Conservation (phyloP, 176 grass and related monocot genomes). For the Ampelocalamus luodianensis region DNA sequence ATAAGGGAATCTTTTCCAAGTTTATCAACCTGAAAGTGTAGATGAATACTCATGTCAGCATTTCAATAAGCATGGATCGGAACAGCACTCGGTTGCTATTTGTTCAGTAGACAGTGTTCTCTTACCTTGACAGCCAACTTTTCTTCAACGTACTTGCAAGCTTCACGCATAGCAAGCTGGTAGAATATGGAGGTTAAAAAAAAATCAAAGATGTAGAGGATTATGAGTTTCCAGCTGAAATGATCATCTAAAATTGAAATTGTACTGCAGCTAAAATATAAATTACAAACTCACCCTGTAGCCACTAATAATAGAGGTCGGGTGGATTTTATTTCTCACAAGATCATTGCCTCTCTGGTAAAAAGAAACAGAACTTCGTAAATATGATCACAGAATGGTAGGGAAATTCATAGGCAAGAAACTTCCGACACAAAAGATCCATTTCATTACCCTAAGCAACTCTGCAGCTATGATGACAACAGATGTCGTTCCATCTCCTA, state of each 20-base stretch:
- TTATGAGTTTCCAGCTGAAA: slow-evolving; percentile 7
- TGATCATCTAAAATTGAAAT: slow-evolving; percentile 28
- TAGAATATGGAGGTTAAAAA: slow-evolving; percentile 41
- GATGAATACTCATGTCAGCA: slow-evolving; percentile 24
- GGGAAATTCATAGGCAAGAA: slow-evolving; percentile 8
- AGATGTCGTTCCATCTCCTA: slow-evolving; percentile 96
- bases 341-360: slow-evolving; percentile 86
- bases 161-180: slow-evolving; percentile 96
- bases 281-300: slow-evolving; percentile 70
- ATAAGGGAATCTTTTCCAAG: slow-evolving; percentile 91
- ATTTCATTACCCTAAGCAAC: slow-evolving; percentile 75
- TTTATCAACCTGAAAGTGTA: slow-evolving; percentile 71
- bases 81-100: not conserved
- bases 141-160: slow-evolving; percentile 96
- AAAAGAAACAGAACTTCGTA: slow-evolving; percentile 13
- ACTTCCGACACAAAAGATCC: not conserved
- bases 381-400: slow-evolving; percentile 9
- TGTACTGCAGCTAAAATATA: not conserved
- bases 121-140: slow-evolving; percentile 80
- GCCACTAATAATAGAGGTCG: slow-evolving; percentile 91
- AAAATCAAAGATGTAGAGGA: slow-evolving; percentile 22
- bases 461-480: slow-evolving; percentile 84
- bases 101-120: not conserved
- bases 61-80: not conserved
- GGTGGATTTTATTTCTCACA: slow-evolving; percentile 94